Conservation (phyloP, 768 basidiomycete genomes). For the Calvatia gigantea region DNA sequence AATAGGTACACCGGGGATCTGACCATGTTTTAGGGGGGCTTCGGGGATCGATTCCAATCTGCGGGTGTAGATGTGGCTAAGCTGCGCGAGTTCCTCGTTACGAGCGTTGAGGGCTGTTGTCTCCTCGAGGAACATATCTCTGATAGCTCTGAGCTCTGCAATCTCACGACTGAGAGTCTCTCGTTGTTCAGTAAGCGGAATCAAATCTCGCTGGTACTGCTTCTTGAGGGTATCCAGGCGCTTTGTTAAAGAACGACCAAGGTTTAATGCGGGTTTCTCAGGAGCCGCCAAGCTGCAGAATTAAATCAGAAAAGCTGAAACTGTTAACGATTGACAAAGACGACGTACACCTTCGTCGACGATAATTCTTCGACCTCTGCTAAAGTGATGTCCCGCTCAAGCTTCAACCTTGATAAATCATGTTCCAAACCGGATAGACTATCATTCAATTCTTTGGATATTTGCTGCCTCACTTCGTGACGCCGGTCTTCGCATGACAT, state of each 20-base stretch:
- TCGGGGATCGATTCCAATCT: constrained; percentile 62
- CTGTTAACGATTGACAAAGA: constrained; percentile 5
- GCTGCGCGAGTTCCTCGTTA: constrained; percentile 89
- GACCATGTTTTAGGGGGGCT: constrained; percentile 25
- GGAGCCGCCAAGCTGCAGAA: constrained; percentile 24
- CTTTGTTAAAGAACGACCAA: constrained; percentile 73
- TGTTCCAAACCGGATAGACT: constrained; percentile 77
- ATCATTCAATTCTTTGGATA: constrained; percentile 74
- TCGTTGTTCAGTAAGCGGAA: constrained; percentile 78
- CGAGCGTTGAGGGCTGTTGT: constrained; percentile 85
- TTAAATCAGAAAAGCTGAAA: background rate
- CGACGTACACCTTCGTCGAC: constrained; percentile 62
- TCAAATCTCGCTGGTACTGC: constrained; percentile 84
- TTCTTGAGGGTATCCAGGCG: constrained; percentile 84
- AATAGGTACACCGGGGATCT: constrained; percentile 9
- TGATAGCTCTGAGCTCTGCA: constrained; percentile 77
- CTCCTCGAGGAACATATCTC: constrained; percentile 88
- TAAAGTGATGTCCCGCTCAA: constrained; percentile 86
- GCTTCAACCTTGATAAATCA: constrained; percentile 82
- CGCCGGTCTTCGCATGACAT: constrained; percentile 75
- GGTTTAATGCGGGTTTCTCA: constrained; percentile 39
- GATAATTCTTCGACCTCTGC: constrained; percentile 93
- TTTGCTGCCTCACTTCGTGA: constrained; percentile 74
- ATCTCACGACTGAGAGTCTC: constrained; percentile 80
- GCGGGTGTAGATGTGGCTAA: constrained; percentile 78